Conservation (phyloP, 108 stramenopile species). For the Pseudonitzschia delicatissima region DNA sequence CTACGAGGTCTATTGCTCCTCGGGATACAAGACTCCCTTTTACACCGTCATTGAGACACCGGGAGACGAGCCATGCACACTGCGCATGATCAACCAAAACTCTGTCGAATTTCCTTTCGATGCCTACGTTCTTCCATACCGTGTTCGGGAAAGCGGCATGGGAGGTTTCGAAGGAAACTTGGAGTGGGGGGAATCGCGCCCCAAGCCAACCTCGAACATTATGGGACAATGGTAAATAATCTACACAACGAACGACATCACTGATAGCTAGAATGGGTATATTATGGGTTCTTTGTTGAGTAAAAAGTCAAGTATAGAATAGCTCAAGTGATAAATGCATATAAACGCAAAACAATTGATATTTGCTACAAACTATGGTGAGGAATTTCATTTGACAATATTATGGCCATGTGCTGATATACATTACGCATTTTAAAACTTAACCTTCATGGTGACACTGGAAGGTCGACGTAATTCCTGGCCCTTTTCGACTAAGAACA, state of each 20-base stretch:
- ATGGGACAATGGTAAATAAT: constrained; percentile 6
- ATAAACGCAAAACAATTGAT: no score
- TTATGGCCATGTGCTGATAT: no score
- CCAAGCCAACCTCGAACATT: background rate
- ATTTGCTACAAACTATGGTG: no score
- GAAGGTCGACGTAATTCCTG: no score
- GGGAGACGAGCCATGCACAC: background rate
- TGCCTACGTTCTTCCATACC: constrained; percentile 10
- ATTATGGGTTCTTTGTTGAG: no score
- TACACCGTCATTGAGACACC: constrained; percentile 12
- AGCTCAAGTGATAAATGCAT: no score
- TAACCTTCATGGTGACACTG: no score
- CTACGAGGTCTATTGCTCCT: constrained; percentile 6
- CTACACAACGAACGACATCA: background rate
- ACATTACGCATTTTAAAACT: no score
- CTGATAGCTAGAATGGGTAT: no score
- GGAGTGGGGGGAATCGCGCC: background rate
- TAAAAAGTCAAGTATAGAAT: no score
- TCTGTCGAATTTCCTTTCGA: constrained; percentile 6
- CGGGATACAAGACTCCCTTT: constrained; percentile 9
- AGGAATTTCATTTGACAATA: no score
- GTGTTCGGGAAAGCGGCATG: background rate
- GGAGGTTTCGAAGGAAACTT: background rate
- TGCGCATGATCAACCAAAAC: constrained; percentile 9
- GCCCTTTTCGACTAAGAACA: no score